A percentile compares a stretch with the other conserved stretches of the same genome.
phyloP scores from a whole-genome alignment of 192 early-diverging fungal genomes.

The Chytriomyces sp. region DNA sequence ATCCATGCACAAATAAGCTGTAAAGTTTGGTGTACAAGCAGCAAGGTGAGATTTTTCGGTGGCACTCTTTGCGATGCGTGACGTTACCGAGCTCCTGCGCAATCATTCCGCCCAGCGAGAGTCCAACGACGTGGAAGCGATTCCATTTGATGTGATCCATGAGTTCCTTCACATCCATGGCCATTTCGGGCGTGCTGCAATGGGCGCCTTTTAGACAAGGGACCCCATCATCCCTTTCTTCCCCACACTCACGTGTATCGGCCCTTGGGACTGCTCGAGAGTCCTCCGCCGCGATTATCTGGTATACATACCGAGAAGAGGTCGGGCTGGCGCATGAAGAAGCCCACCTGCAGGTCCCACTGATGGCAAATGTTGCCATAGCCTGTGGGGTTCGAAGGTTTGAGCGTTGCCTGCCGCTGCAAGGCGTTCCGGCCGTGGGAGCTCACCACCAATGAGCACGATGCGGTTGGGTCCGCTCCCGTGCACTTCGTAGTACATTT shows the following conservation, averaged over 20 bases:
- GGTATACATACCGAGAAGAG: slow-evolving; percentile 38
- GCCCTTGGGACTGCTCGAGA: slow-evolving; percentile 31
- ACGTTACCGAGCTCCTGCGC: slow-evolving; percentile 27
- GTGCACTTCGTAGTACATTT: slow-evolving; percentile 39
- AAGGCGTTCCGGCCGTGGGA: neutral
- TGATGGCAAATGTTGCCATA: slow-evolving; percentile 40
- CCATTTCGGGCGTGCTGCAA: slow-evolving; percentile 40
- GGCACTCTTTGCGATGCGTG: neutral
- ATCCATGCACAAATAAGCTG: slow-evolving; percentile 26
- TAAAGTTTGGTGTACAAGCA: neutral
- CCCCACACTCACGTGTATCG: slow-evolving; percentile 24
- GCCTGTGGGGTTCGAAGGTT: slow-evolving; percentile 7
- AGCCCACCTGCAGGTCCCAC: slow-evolving; percentile 36
- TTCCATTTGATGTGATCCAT: slow-evolving; percentile 36
- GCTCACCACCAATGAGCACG: slow-evolving; percentile 32
- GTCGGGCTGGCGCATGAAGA: slow-evolving; percentile 20
- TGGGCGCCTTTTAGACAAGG: neutral
- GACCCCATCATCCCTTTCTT: neutral
- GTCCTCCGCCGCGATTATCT: slow-evolving; percentile 46
- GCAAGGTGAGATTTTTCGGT: neutral
- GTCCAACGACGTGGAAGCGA: slow-evolving; percentile 40
- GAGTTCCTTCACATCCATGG: slow-evolving; percentile 40
- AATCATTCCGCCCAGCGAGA: slow-evolving; percentile 43
- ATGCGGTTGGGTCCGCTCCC: slow-evolving; percentile 24
- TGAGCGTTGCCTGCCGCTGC: neutral